A percentile compares a stretch with the other conserved stretches of the same genome.
phyloP scores from a whole-genome alignment of 1,284 basidiomycete genomes.

The Rhizoctonia solani region DNA sequence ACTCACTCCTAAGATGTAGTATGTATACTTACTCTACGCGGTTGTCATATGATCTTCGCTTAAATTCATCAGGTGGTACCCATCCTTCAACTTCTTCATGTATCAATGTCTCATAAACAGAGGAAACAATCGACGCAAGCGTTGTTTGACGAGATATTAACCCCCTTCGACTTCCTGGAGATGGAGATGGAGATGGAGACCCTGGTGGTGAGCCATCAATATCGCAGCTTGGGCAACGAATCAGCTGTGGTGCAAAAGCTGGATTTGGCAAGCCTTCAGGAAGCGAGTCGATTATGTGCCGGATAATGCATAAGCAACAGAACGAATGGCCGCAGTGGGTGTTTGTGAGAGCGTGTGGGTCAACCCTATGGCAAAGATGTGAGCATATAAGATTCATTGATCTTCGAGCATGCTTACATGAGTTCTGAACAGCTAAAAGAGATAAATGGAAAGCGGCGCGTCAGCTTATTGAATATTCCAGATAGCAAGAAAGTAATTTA shows the following conservation, averaged over 20 bases:
- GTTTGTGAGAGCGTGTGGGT: conserved; percentile 25
- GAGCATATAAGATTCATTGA: neutral
- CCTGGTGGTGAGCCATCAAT: conserved; percentile 32
- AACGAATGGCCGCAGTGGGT: conserved; percentile 31
- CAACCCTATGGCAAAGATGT: conserved; percentile 1
- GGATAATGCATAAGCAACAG: conserved; percentile 29
- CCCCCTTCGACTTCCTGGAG: conserved; percentile 24
- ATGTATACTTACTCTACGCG: neutral
- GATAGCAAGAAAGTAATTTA: neutral
- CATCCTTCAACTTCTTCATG: conserved; percentile 28
- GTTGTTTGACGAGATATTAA: conserved; percentile 26
- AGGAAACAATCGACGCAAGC: conserved; percentile 23
- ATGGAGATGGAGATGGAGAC: conserved; percentile 24
- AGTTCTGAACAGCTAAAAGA: conserved; percentile 25
- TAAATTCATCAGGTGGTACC: conserved; percentile 16
- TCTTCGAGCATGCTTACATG: neutral
- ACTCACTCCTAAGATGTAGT: neutral
- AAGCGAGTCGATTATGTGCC: conserved; percentile 23
- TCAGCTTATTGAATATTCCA: neutral
- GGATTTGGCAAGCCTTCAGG: conserved; percentile 7
- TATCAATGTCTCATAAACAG: conserved; percentile 29
- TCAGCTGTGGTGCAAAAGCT: conserved; percentile 8
- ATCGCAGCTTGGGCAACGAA: conserved; percentile 29
- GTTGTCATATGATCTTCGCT: conserved; percentile 9
- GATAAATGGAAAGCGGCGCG: neutral